Percentiles rank a stretch among this genome's conserved stretches.
Conservation (phyloP, 2,329 filamentous ascomycete genomes). For the Paecilomyces niveus region DNA sequence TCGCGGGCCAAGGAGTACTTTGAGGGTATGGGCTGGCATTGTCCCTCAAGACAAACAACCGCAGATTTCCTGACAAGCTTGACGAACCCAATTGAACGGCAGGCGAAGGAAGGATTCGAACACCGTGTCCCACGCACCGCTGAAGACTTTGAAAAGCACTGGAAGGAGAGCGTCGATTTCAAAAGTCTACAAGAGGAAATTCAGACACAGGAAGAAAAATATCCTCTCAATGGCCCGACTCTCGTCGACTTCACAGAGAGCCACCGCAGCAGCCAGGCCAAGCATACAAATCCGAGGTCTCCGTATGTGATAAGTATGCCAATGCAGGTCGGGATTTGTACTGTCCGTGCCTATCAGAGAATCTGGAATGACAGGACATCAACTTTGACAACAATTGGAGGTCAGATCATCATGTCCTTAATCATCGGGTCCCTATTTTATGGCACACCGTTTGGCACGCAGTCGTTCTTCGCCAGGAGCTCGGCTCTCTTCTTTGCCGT, state of each 20-base stretch:
- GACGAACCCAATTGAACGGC: slow-evolving; percentile 57
- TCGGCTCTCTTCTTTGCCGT: not conserved
- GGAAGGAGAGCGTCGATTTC: slow-evolving; percentile 33
- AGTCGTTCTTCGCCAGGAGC: slow-evolving; percentile 1
- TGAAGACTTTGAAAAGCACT: slow-evolving; percentile 56
- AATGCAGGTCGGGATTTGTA: slow-evolving; percentile 74
- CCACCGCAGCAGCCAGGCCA: slow-evolving; percentile 27
- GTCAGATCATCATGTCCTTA: slow-evolving; percentile 67
- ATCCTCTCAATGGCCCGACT: slow-evolving; percentile 24
- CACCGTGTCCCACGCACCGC: slow-evolving; percentile 56
- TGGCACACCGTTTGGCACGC: slow-evolving; percentile 50
- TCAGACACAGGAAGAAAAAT: slow-evolving; percentile 21
- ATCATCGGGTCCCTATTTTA: slow-evolving; percentile 64
- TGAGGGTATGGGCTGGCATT: slow-evolving; percentile 60
- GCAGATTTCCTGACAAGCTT: slow-evolving; percentile 64
- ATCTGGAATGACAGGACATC: slow-evolving; percentile 68
- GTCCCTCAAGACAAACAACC: slow-evolving; percentile 59
- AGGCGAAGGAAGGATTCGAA: slow-evolving; percentile 52
- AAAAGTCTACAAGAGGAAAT: slow-evolving; percentile 28
- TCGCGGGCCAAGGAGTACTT: slow-evolving; percentile 58
- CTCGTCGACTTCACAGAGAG: slow-evolving; percentile 23
- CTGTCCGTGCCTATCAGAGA: slow-evolving; percentile 70
- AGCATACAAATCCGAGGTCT: slow-evolving; percentile 29
- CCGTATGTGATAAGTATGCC: slow-evolving; percentile 72
- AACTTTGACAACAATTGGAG: slow-evolving; percentile 58